Base-by-base conservation (phyloP, 192 early-diverging fungal genomes). In the Rhizophagus clarus region DNA sequence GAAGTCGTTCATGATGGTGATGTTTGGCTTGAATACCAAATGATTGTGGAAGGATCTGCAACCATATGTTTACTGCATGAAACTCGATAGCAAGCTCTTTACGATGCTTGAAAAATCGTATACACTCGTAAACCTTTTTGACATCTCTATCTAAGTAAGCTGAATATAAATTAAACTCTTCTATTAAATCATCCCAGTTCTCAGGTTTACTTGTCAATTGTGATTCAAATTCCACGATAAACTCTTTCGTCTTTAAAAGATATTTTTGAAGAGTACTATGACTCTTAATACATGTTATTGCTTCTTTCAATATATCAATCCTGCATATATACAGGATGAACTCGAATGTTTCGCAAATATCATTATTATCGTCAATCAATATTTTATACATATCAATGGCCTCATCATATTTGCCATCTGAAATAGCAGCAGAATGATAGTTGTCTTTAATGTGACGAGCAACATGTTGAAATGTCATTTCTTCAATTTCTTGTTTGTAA, bases 101-200 rank as follows among this genome's bases (percentile, higher is more conserved):
- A 49, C n/a, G 7, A 14, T 22, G 45, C 3, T 17, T 28, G 26
- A 77, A 77, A 45, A 49, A 66, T 77, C 49, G 63, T 67, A 67
- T 49, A 14, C 37, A 51, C n/a, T 67, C 26, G 3, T 28, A 3
- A 15, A 47, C 14, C 29, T 42, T 67, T 47, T 67, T 67, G 45
- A 77, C 40, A 20, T 77, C 26, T 5, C 45, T 31, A 20, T 47
- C 14, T 29, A 77, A 45, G 67, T 77, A 77, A 66, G 37, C 62
- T 51, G 63, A 77, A 31, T 77, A 77, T 67, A 67, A 31, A 11
- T 67, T 40, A 40, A 67, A n/a, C 12, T 77, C 76, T 77, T 51
- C 63, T 11, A 4, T 24, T 20, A 32, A 42, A n/a, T 10, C 47
- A 5, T 77, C 66, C 29, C n/a, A 63, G 10, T 40, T 37, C 8